Conservation (phyloP, 2,329 filamentous ascomycete genomes). For the Lachnellula hyalina region DNA sequence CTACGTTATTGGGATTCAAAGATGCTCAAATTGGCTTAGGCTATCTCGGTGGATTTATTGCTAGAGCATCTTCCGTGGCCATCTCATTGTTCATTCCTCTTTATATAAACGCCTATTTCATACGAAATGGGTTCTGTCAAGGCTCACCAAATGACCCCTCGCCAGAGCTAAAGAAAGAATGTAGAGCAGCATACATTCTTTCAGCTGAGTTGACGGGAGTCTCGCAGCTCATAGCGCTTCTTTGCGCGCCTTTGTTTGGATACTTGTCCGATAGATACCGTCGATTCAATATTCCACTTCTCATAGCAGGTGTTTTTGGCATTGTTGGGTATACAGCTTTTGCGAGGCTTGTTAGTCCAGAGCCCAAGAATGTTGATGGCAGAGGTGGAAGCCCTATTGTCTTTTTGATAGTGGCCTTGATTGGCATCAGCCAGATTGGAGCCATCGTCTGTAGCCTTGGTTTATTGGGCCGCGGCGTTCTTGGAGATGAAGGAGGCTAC, state of each 20-base stretch:
- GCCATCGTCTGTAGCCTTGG: constrained; percentile 95
- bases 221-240: constrained; percentile 77
- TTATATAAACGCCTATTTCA: constrained; percentile 87
- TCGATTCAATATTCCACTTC: constrained; percentile 66
- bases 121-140: constrained; percentile 72
- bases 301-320: constrained; percentile 67
- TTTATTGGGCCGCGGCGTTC: constrained; percentile 74
- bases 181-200: constrained; percentile 79
- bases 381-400: constrained; percentile 63
- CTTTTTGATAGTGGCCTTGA: constrained; percentile 70
- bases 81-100: constrained; percentile 94
- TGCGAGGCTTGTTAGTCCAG: constrained; percentile 70
- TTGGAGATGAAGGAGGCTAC: constrained; percentile 41
- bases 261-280: constrained; percentile 68
- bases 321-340: constrained; percentile 74
- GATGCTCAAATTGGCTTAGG: constrained; percentile 78
- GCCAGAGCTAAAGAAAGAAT: constrained; percentile 77
- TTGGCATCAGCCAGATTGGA: constrained; percentile 92
- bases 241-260: constrained; percentile 83
- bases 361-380: constrained; percentile 59
- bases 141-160: constrained; percentile 58
- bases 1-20: constrained; percentile 64
- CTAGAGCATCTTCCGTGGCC: constrained; percentile 86
- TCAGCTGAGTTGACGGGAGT: constrained; percentile 83
- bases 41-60: constrained; percentile 92